A percentile compares a stretch with the other conserved stretches of the same genome.
phyloP scores from a whole-genome alignment of 2,329 filamentous ascomycete genomes.

The Tolypocladium album region DNA sequence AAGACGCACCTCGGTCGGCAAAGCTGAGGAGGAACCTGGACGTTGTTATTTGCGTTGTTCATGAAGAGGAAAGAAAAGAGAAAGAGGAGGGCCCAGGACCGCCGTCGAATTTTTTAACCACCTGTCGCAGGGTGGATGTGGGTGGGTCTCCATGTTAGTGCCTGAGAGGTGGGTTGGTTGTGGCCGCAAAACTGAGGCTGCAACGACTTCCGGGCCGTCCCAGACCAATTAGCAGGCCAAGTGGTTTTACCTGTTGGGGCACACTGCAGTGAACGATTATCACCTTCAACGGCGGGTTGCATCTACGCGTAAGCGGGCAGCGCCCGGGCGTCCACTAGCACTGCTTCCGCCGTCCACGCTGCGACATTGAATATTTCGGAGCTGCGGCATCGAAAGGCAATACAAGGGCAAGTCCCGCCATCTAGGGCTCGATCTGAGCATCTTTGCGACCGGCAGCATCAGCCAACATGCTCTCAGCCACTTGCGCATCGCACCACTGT shows the following conservation, averaged over 20 bases:
- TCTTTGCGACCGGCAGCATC: not conserved
- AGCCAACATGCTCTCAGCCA: not conserved
- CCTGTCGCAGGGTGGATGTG: not conserved
- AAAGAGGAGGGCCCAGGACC: slow-evolving; percentile 8
- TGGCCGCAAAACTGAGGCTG: not conserved
- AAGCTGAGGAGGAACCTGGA: slow-evolving; percentile 25
- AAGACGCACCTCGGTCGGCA: slow-evolving; percentile 32
- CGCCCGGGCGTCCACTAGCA: not conserved
- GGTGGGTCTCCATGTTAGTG: not conserved
- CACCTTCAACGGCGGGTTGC: too few species aligned
- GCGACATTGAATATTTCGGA: too few species aligned
- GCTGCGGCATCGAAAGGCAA: too few species aligned
- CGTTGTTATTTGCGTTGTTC: slow-evolving; percentile 38
- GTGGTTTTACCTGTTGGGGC: not conserved
- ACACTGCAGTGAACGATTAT: too few species aligned
- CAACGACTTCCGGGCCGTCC: not conserved
- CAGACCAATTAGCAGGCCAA: not conserved
- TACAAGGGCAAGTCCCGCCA: too few species aligned
- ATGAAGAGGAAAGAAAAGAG: slow-evolving; percentile 17
- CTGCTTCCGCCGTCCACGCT: not conserved
- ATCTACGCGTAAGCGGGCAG: too few species aligned
- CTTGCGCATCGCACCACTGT: too few species aligned
- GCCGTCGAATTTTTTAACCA: not conserved
- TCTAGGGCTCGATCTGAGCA: too few species aligned
- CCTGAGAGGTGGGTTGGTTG: not conserved